Evolutionary conservation across 1,284 basidiomycete species (phyloP).

Genomic region (Ustilago cynodontis): DNA sequence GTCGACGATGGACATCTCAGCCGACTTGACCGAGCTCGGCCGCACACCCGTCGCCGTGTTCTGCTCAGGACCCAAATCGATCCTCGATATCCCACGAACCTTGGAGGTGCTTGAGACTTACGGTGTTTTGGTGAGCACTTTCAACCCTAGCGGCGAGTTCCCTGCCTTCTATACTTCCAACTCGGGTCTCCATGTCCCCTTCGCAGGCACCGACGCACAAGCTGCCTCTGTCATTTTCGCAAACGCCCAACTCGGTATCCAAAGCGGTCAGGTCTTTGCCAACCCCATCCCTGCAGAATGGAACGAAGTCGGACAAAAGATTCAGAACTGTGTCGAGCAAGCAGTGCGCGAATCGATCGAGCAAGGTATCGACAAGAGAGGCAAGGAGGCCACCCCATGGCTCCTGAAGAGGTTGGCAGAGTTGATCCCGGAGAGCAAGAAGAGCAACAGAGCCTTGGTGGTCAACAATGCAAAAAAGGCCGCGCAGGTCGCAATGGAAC

Average conservation of each 20-base stretch:
- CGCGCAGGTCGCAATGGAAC: constrained; percentile 83
- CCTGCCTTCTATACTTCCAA: constrained; percentile 91
- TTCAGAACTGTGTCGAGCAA: constrained; percentile 86
- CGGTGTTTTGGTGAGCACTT: constrained; percentile 90
- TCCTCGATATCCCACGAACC: constrained; percentile 89
- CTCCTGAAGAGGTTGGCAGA: constrained; percentile 85
- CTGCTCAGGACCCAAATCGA: constrained; percentile 94
- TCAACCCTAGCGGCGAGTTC: constrained; percentile 79
- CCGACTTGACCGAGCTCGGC: constrained; percentile 65
- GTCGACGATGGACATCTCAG: constrained; percentile 83
- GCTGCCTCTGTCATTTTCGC: constrained; percentile 72
- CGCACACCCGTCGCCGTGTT: constrained; percentile 76
- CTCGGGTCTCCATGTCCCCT: constrained; percentile 82
- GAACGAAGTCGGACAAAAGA: constrained; percentile 77
- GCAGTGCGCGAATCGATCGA: constrained; percentile 86
- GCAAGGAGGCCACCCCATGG: constrained; percentile 97
- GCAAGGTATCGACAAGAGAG: constrained; percentile 82
- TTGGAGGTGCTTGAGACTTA: constrained; percentile 97
- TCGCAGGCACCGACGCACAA: constrained; percentile 32
- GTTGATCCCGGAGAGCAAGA: constrained; percentile 77
- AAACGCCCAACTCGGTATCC: constrained; percentile 75
- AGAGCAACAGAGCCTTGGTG: constrained; percentile 85
- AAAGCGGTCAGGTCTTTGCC: constrained; percentile 76
- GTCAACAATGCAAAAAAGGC: constrained; percentile 92
- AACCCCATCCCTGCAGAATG: constrained; percentile 89